phyloP scores from a whole-genome alignment of 805 yeast genomes.

The Metschnikowia drakensbergensis region DNA sequence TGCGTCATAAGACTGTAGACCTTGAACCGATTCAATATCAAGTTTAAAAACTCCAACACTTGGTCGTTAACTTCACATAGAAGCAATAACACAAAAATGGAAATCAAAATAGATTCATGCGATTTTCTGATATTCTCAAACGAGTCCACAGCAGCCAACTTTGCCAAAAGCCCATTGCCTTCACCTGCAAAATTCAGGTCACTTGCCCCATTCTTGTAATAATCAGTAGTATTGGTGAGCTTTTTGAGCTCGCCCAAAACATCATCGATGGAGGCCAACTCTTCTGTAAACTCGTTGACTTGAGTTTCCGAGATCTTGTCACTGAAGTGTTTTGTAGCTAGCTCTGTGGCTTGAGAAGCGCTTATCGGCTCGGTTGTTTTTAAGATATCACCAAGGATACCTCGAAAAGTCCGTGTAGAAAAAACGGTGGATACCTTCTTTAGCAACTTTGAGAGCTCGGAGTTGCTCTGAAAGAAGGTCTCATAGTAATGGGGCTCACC shows the following conservation, averaged over 20 bases:
- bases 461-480: slow-evolving; percentile 14
- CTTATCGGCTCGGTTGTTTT: slow-evolving; percentile 11
- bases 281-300: slow-evolving; percentile 18
- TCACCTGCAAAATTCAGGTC: slow-evolving; percentile 9
- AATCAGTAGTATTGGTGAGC: slow-evolving; percentile 17
- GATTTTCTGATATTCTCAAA: slow-evolving; percentile 27
- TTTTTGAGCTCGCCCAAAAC: slow-evolving; percentile 22
- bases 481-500: slow-evolving; percentile 35
- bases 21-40: slow-evolving; percentile 23
- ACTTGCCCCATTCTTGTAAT: slow-evolving; percentile 1
- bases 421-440: slow-evolving; percentile 21
- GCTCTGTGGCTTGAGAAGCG: slow-evolving; percentile 17
- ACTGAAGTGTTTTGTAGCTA: slow-evolving; percentile 23
- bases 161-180: slow-evolving; percentile 22
- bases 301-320: slow-evolving; percentile 26
- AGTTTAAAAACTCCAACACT: slow-evolving; percentile 23
- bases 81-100: slow-evolving; percentile 28
- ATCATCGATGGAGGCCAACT: slow-evolving; percentile 26
- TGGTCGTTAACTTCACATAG: slow-evolving; percentile 31
- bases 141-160: slow-evolving; percentile 21
- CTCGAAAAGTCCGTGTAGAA: slow-evolving; percentile 29
- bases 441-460: slow-evolving; percentile 22
- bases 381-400: slow-evolving; percentile 19
- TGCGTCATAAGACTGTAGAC: slow-evolving; percentile 23
- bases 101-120: slow-evolving; percentile 30